Conservation (phyloP, 139 green algal species). For the Micromonas pusilla region DNA sequence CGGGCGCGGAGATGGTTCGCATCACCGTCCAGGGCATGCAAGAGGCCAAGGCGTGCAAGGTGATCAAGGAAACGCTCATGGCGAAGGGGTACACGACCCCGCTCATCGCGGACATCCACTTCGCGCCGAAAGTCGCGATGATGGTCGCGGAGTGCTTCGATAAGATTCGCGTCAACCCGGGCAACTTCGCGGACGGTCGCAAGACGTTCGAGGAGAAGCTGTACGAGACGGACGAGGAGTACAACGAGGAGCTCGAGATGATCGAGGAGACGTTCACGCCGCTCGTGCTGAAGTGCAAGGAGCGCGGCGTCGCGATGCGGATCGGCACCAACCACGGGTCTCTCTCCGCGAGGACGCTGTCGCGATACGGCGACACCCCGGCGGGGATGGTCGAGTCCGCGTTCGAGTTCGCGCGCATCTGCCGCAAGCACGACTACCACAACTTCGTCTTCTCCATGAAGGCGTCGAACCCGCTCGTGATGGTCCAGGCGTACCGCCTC, state of each 20-base stretch:
- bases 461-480: slow-evolving; percentile 93
- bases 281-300: slow-evolving; percentile 97
- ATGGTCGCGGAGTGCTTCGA: slow-evolving; percentile 97
- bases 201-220: slow-evolving; percentile 76
- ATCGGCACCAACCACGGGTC: slow-evolving; percentile 99
- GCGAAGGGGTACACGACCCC: slow-evolving; percentile 78
- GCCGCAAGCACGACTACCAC: slow-evolving; percentile 94
- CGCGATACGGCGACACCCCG: slow-evolving; percentile 89
- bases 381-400: slow-evolving; percentile 70
- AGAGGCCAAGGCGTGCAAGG: slow-evolving; percentile 87
- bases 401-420: slow-evolving; percentile 96
- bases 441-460: slow-evolving; percentile 99
- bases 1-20: slow-evolving; percentile 87
- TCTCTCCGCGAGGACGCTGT: slow-evolving; percentile 90
- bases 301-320: slow-evolving; percentile 77
- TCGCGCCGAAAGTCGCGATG: slow-evolving; percentile 89
- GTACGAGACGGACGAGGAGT: slow-evolving; percentile 41
- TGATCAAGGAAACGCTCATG: slow-evolving; percentile 80
- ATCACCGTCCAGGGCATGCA: slow-evolving; percentile 90
- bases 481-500: slow-evolving; percentile 92
- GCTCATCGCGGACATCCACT: slow-evolving; percentile 98
- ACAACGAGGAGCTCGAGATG: slow-evolving; percentile 66
- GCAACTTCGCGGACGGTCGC: slow-evolving; percentile 93
- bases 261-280: slow-evolving; percentile 89
- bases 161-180: slow-evolving; percentile 93